These are phyloP conservation scores for Sugiyamaella xylanicola DNA, from an alignment of 1,139 yeast genomes.

Conservation along the genomic window DNA sequence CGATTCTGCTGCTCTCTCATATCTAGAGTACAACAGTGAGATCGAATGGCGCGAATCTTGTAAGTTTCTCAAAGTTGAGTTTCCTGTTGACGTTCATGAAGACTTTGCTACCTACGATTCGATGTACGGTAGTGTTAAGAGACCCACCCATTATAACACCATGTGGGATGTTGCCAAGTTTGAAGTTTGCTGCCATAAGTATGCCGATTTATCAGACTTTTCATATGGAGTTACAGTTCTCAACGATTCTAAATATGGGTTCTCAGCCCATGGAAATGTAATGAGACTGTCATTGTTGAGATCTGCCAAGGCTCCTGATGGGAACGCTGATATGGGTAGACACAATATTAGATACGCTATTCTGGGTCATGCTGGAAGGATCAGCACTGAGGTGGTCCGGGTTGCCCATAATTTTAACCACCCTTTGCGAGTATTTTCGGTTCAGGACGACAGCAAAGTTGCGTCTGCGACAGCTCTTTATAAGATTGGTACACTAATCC, in stretches of 20 bases:
- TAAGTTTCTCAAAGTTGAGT: constrained; percentile 88
- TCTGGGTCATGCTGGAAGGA: constrained; percentile 72
- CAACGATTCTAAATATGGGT: constrained; percentile 88
- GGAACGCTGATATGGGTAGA: constrained; percentile 87
- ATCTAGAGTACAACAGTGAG: constrained; percentile 58
- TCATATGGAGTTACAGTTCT: constrained; percentile 83
- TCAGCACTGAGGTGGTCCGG: constrained; percentile 65
- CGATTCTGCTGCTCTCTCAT: constrained; percentile 37
- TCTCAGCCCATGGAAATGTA: constrained; percentile 85
- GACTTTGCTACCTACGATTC: constrained; percentile 89
- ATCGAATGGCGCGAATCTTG: constrained; percentile 88
- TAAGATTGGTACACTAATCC: constrained; percentile 28
- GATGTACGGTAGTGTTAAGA: constrained; percentile 84
- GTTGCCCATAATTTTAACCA: constrained; percentile 82
- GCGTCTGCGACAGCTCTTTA: constrained; percentile 21
- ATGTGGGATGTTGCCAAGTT: constrained; percentile 96
- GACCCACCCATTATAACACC: constrained; percentile 94
- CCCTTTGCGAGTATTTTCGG: constrained; percentile 40
- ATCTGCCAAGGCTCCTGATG: constrained; percentile 90
- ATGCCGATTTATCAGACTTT: constrained; percentile 85
- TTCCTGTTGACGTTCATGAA: constrained; percentile 79
- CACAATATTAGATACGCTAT: constrained; percentile 84
- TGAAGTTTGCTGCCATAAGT: constrained; percentile 93
- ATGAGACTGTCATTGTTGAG: constrained; percentile 81
- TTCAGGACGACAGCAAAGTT: constrained; percentile 45